Base-by-base conservation (phyloP, 208 protist species). In the Phytomonas francai region DNA sequence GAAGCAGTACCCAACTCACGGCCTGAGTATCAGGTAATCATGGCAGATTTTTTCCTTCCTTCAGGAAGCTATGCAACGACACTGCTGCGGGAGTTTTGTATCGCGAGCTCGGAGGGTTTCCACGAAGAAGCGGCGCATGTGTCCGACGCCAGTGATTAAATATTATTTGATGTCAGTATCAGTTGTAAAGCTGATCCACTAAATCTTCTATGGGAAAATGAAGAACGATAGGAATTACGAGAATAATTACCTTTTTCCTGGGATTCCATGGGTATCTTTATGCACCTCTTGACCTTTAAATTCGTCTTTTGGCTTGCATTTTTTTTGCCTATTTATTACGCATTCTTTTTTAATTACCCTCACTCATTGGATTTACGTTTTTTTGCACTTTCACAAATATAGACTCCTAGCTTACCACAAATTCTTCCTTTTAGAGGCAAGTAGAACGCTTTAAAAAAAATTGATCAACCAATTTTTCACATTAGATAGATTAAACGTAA, bases 51-150 rank as follows among this genome's bases (percentile, higher is more conserved):
- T 68, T 78, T 80, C 0, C 82, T 96, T 25, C 91, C 88, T 9
- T 80, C 91, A 11, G 91, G 91, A 6, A 83, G 84, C 67, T 96
- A 96, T 67, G 91, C 91, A 25, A 96, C 91, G 2, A 85, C 72
- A 42, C 85, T 96, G 32, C 70, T 96, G 27, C 71, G 91, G 9
- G 91, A 96, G 74, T 87, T 96, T 59, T 81, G 77, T 32, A 67
- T 79, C 16, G 68, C 77, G 1, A 74, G 72, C 31, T 72, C 75
- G 3, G 87, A 95, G 27, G 69, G 60, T 30, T 79, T 81, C 25
- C 77, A 82, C 66, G 30, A 56, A 54, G 29, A 67, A 65, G 28
- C 16, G 7, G 19, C 19, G 19, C 45, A 54, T 25, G 45, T 25
- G 19, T 12, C 45, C 7, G 25, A 54, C 45, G 19, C 1, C 45